Conservation (phyloP, 805 yeast genomes). For the Pichia pseudocactophila region DNA sequence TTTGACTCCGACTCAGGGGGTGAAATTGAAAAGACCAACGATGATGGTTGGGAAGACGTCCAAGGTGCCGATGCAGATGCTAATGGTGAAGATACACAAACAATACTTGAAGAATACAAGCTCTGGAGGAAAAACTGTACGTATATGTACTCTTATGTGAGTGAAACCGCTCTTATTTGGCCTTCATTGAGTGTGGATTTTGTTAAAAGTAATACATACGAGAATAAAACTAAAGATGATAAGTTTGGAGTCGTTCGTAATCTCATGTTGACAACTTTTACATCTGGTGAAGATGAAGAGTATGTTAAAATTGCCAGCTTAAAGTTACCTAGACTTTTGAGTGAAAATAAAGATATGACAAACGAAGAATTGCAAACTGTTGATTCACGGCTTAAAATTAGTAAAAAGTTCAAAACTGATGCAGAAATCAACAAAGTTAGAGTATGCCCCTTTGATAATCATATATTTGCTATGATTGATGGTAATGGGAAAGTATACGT, state of each 20-base stretch:
- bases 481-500: conserved; percentile 56
- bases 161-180: conserved; percentile 75
- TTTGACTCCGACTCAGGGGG: background rate
- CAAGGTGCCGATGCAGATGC: background rate
- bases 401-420: conserved; percentile 50
- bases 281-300: conserved; percentile 59
- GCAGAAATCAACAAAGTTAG: conserved; percentile 70
- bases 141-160: conserved; percentile 73
- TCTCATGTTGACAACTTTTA: conserved; percentile 62
- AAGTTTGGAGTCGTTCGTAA: conserved; percentile 33
- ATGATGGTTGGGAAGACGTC: background rate
- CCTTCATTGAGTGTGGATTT: conserved; percentile 76
- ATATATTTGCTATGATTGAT: conserved; percentile 53
- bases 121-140: conserved; percentile 77
- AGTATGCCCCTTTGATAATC: conserved; percentile 53
- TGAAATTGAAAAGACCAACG: background rate
- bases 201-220: conserved; percentile 41
- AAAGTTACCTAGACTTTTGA: conserved; percentile 41
- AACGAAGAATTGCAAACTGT: conserved; percentile 27
- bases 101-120: conserved; percentile 59
- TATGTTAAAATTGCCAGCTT: conserved; percentile 59
- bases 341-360: conserved; percentile 17
- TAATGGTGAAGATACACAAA: conserved; percentile 14
- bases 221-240: conserved; percentile 19
- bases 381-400: conserved; percentile 50